Evolutionary conservation across 768 basidiomycete genomes (phyloP).

Genomic region (Sistotremastrum suecicum): DNA sequence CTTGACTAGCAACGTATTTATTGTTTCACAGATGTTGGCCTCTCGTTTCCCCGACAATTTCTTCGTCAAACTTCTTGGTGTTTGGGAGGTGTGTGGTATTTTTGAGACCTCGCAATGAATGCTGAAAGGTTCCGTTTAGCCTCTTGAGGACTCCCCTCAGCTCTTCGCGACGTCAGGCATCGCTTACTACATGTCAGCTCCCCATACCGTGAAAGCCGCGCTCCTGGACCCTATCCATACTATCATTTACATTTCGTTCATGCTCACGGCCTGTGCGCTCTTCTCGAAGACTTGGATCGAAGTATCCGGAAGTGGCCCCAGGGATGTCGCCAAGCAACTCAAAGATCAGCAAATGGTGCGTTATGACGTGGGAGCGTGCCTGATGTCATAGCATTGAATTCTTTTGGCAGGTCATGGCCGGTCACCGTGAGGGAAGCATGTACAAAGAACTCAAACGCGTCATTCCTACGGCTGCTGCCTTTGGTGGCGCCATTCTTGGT

Average conservation of each 20-base stretch:
- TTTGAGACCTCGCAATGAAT: not conserved
- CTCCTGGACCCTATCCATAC: conserved; percentile 92
- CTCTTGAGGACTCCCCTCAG: conserved; percentile 87
- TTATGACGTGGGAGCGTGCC: not conserved
- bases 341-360: conserved; percentile 96
- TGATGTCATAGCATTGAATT: not conserved
- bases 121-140: conserved; percentile 30
- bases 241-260: conserved; percentile 79
- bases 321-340: conserved; percentile 94
- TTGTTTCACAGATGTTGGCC: conserved; percentile 92
- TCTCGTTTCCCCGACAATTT: conserved; percentile 84
- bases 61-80: conserved; percentile 77
- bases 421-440: conserved; percentile 94
- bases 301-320: conserved; percentile 87
- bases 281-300: conserved; percentile 99
- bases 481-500: conserved; percentile 94
- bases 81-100: conserved; percentile 78
- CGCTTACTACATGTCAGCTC: conserved; percentile 96
- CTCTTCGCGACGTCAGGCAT: conserved; percentile 82
- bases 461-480: conserved; percentile 94
- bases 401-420: conserved; percentile 27
- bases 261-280: conserved; percentile 85
- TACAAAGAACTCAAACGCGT: conserved; percentile 98
- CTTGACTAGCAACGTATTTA: conserved; percentile 86
- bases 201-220: conserved; percentile 82